Base-by-base conservation (phyloP, 1,139 yeast species). In the Waltiozyma sp. region DNA sequence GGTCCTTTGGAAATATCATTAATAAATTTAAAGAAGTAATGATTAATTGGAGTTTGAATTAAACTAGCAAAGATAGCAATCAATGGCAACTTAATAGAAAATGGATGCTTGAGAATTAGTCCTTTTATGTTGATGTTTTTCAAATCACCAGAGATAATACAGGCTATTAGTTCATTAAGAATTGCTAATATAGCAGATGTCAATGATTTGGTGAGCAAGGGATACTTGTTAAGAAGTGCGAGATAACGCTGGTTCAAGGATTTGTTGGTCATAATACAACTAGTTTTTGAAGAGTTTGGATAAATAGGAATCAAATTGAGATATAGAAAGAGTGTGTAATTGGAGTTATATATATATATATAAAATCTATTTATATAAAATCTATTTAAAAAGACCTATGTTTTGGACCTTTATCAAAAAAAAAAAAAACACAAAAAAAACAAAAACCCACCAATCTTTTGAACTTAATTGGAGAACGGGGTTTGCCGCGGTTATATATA, bases 11-110 rank as follows among this genome's bases (percentile, higher is more conserved):
- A 70, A 13, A 72, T 49, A 45, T 57, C 61, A 50, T 75, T 75
- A 42, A 77, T 62, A 11, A 68, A 49, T 10, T 61, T 66, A 52
- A 48, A 45, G 19, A 48, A 68, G 48, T 66, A 75, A 60, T 87
- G 95, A 21, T 85, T 70, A 38, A 84, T 64, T 6, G 96, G 95
- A 0, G 95, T 84, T 26, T 78, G 73, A 24, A 87, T 69, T 19
- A 73, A 60, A 40, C 78, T 70, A 0, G 95, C 94, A 59, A 81
- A 87, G 7, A 83, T 55, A 8, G 84, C 78, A 86, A 87, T 80
- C 47, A 59, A 37, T 9, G 61, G 56, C 15, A 62, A 40, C 46
- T 59, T 62, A 28, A 42, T 39, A 16, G 63, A 56, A 43, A 72
- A 41, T 38, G 58, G 52, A 43, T 55, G 54, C 23, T 47, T 62